Conservation (phyloP, 2,329 filamentous ascomycete species). For the Elsinoe ampelina region DNA sequence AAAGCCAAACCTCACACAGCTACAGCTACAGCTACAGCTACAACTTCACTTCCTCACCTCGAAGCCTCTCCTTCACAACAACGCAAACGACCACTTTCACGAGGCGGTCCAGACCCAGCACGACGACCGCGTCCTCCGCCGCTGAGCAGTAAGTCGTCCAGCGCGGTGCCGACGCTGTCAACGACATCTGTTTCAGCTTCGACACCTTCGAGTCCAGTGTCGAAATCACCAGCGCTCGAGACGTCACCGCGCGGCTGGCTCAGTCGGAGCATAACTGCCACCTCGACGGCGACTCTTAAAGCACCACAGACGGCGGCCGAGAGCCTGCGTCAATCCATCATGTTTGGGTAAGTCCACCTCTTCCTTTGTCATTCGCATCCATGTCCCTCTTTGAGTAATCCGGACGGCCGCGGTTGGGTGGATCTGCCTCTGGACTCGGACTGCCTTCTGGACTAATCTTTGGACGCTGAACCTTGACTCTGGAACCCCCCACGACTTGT, state of each 20-base stretch:
- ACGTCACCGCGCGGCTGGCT: slow-evolving; percentile 19
- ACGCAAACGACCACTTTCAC: slow-evolving; percentile 11
- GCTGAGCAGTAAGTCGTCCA: slow-evolving; percentile 32
- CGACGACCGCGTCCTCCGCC: slow-evolving; percentile 19
- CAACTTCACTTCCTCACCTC: not conserved
- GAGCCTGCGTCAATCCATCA: slow-evolving; percentile 48
- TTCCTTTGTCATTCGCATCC: not conserved
- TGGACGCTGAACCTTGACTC: not conserved
- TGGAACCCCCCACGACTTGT: slow-evolving; percentile 10
- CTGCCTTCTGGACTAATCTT: not conserved
- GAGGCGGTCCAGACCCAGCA: slow-evolving; percentile 8
- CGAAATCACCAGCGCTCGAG: slow-evolving; percentile 4
- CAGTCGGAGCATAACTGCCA: slow-evolving; percentile 21
- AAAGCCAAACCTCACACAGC: not conserved
- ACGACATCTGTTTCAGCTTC: slow-evolving; percentile 16
- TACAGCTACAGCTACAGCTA: not conserved
- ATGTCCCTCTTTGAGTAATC: slow-evolving; percentile 4
- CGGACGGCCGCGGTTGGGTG: slow-evolving; percentile 11
- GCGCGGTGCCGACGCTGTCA: slow-evolving; percentile 38
- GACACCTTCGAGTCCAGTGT: slow-evolving; percentile 6
- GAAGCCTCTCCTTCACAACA: slow-evolving; percentile 7
- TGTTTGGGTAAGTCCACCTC: slow-evolving; percentile 44
- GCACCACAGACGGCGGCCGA: slow-evolving; percentile 43
- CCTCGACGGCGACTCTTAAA: slow-evolving; percentile 25
- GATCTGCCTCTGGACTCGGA: not conserved